These are phyloP conservation scores for Lentinula sp. DNA, from an alignment of 768 basidiomycete species.

Conservation along the genomic window DNA sequence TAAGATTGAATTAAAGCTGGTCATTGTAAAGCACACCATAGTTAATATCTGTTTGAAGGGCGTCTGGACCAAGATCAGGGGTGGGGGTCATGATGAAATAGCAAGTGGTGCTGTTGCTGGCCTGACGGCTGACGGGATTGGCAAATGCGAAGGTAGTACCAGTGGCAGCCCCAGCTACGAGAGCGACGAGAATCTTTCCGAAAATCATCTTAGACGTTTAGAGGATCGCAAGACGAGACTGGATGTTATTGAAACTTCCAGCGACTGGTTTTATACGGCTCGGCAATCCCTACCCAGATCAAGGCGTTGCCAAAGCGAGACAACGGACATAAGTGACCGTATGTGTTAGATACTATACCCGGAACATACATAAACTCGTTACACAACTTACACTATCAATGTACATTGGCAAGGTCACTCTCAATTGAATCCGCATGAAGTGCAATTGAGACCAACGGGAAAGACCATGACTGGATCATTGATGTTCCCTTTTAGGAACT, in stretches of 20 bases:
- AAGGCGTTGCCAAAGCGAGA: too few species aligned
- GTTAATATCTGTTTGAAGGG: slow-evolving; percentile 6
- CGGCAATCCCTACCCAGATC: too few species aligned
- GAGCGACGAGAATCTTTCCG: slow-evolving; percentile 1
- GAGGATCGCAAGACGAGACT: not conserved
- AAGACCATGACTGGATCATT: too few species aligned
- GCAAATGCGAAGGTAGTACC: not conserved
- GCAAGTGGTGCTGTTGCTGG: slow-evolving; percentile 3
- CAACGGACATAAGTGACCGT: too few species aligned
- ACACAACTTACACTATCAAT: too few species aligned
- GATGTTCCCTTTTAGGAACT: too few species aligned
- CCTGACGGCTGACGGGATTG: slow-evolving; percentile 1
- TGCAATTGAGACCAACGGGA: too few species aligned
- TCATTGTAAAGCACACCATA: not conserved
- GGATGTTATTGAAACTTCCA: not conserved
- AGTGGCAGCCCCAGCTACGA: not conserved
- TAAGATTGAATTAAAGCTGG: not conserved
- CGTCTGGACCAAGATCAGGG: slow-evolving; percentile 2
- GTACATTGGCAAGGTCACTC: too few species aligned
- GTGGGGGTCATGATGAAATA: slow-evolving; percentile 8
- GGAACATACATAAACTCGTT: too few species aligned
- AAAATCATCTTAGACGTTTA: not conserved
- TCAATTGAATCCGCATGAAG: too few species aligned
- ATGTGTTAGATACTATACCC: too few species aligned
- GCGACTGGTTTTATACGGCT: too few species aligned